These are phyloP conservation scores for Rhodotorula toruloides DNA, from an alignment of 768 basidiomycete genomes.

Conservation along the genomic window DNA sequence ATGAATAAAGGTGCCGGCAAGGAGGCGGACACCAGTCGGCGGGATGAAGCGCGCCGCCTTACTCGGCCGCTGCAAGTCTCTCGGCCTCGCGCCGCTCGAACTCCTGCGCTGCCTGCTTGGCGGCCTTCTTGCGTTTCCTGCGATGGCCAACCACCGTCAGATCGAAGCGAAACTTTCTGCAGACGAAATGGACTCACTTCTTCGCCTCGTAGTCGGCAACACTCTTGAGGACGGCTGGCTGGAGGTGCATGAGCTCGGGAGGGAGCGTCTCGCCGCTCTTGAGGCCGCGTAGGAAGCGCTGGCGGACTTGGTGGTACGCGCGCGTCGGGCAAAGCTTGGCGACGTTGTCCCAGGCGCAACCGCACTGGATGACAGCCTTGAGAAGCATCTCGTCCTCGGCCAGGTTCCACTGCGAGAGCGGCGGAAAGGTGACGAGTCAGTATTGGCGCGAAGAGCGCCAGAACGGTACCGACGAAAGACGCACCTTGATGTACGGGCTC, in stretches of 20 bases:
- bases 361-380: conserved; percentile 39
- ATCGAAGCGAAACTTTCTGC: neutral
- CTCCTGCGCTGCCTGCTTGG: neutral
- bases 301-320: conserved; percentile 43
- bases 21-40: too few relatives aligned
- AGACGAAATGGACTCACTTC: conserved; percentile 6
- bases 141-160: neutral
- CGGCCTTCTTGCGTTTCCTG: conserved; percentile 20
- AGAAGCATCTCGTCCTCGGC: conserved; percentile 42
- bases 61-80: too few relatives aligned
- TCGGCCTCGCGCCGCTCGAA: too few relatives aligned
- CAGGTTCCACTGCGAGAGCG: conserved; percentile 24
- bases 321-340: conserved; percentile 40
- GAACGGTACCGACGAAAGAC: neutral
- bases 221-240: conserved; percentile 10
- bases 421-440: neutral
- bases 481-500: conserved; percentile 24
- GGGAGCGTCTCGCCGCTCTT: conserved; percentile 30
- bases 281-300: conserved; percentile 42
- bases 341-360: conserved; percentile 43
- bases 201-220: conserved; percentile 21
- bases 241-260: conserved; percentile 19
- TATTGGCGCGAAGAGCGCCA: neutral
- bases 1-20: too few relatives aligned
- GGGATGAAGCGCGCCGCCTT: too few relatives aligned